Base-by-base conservation (phyloP, 139 green algal species). In the Spirogloea muscicola region DNA sequence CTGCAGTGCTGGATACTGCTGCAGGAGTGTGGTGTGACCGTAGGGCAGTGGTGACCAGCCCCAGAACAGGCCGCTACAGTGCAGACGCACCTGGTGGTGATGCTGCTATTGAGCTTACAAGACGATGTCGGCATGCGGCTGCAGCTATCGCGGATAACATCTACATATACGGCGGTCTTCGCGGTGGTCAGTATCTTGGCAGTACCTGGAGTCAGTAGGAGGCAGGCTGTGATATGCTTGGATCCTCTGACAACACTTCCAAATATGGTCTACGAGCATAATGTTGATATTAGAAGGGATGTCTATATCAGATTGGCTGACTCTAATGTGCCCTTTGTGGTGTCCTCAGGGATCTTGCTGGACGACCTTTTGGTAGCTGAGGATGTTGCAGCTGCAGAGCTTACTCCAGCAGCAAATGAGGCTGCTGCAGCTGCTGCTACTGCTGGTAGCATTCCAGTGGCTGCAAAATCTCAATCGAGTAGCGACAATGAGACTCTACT, bases 161-260 rank as follows among this genome's bases (percentile, higher is more conserved):
- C 46, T 98, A 97, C 85, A 89, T 95, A 46, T 97, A 96, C 58
- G 94, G 94, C 33, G 94, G 94, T 29, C 83, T 98, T 10, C 84
- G 89, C 36, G 87, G 89, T 57, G 81, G 70, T 75, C n/a, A 5
- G n/a, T n/a, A n/a, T n/a, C n/a, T n/a, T n/a, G n/a, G n/a, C n/a
- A n/a, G n/a, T n/a, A n/a, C n/a, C n/a, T n/a, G n/a, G n/a, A n/a
- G n/a, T n/a, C n/a, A n/a, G n/a, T n/a, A n/a, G n/a, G n/a, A n/a
- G n/a, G n/a, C n/a, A n/a, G n/a, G n/a, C n/a, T n/a, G n/a, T n/a
- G n/a, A n/a, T n/a, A n/a, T n/a, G n/a, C n/a, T n/a, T n/a, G n/a
- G n/a, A n/a, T n/a, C n/a, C n/a, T n/a, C n/a, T n/a, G n/a, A n/a
- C n/a, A n/a, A n/a, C n/a, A n/a, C n/a, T n/a, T n/a, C n/a, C n/a